phyloP scores from a whole-genome alignment of 257 asterid genomes.

The Nicotiana benthamiana region DNA sequence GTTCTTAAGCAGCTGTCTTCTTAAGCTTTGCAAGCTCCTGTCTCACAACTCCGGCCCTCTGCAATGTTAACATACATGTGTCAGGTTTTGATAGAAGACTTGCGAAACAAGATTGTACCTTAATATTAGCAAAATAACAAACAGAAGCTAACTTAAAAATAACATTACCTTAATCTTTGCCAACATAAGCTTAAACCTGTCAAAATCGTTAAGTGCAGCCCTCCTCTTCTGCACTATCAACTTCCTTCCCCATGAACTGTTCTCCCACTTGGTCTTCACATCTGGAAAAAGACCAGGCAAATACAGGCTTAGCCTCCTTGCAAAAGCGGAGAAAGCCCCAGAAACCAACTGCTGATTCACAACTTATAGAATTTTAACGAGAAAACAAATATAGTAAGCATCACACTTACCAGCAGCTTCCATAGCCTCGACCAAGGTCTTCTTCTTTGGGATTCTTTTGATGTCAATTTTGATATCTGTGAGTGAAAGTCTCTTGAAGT shows the following conservation, averaged over 20 bases:
- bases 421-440: constrained; percentile 81
- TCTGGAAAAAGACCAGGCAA: constrained; percentile 27
- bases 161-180: constrained; percentile 73
- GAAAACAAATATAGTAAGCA: neutral
- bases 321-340: neutral
- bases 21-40: constrained; percentile 84
- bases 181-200: constrained; percentile 79
- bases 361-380: neutral
- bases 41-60: constrained; percentile 79
- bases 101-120: neutral
- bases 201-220: constrained; percentile 71
- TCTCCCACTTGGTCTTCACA: constrained; percentile 87
- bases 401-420: constrained; percentile 73
- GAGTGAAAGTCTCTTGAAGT: constrained; percentile 85
- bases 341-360: no score
- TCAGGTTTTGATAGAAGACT: neutral
- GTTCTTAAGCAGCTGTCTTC: constrained; percentile 15
- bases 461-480: constrained; percentile 86
- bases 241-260: constrained; percentile 95
- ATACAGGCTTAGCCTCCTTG: neutral
- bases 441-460: constrained; percentile 78
- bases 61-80: constrained; percentile 20
- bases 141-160: neutral
- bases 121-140: no score
- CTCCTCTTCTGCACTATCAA: constrained; percentile 88